Evolutionary conservation across 2,329 filamentous ascomycete genomes (phyloP).

Genomic region (Trichoderma pleuroti): DNA sequence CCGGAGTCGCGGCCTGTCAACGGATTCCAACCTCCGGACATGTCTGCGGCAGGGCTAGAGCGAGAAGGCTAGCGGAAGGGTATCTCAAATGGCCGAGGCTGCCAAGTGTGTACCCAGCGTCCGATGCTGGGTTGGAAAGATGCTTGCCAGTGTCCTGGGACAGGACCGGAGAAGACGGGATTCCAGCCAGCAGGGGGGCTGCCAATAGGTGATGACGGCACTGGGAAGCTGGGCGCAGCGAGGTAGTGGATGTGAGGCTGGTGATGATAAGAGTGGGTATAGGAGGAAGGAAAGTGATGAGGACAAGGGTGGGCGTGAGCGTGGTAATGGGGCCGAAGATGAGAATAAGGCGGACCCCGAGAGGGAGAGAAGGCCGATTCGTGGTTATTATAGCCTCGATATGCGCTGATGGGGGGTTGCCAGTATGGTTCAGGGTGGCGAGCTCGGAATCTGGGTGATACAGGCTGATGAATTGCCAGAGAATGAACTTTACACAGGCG

Average conservation of each 20-base stretch:
- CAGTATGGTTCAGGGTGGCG: not conserved
- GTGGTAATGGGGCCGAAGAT: not conserved
- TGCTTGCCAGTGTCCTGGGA: conserved; percentile 37
- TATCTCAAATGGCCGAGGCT: conserved; percentile 24
- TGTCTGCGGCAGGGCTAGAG: conserved; percentile 17
- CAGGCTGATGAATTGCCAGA: not conserved
- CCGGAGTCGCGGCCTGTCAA: conserved; percentile 37
- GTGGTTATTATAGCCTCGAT: not conserved
- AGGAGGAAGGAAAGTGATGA: not conserved
- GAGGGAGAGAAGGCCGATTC: not conserved
- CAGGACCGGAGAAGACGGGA: conserved; percentile 29
- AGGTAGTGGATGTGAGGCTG: not conserved
- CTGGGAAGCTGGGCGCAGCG: not conserved
- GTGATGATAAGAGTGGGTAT: not conserved
- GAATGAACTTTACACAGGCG: not conserved
- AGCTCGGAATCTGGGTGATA: not conserved
- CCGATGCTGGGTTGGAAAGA: conserved; percentile 29
- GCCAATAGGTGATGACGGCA: not conserved
- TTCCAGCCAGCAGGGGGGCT: conserved; percentile 27
- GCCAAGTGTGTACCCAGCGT: conserved; percentile 39
- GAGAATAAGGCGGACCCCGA: not conserved
- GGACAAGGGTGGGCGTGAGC: not conserved
- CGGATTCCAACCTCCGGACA: conserved; percentile 42
- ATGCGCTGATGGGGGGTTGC: not conserved
- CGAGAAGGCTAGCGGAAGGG: not conserved